Base-by-base conservation (phyloP, 1,139 yeast species). In the Suhomyces panamericanus region DNA sequence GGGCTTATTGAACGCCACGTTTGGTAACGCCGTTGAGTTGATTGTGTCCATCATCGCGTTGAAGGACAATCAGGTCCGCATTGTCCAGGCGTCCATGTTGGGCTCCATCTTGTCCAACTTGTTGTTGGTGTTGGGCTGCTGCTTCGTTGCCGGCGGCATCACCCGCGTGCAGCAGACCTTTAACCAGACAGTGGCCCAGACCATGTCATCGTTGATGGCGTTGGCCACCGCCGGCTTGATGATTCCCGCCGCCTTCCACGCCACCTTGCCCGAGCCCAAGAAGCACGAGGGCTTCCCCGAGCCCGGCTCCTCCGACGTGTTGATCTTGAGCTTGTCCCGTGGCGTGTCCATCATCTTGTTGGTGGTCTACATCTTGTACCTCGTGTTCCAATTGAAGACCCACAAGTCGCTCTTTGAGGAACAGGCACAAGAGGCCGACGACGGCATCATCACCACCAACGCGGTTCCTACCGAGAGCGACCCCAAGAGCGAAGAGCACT, bases 61-160 rank as follows among this genome's bases (percentile, higher is more conserved):
- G 58, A 75, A 70, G 54, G 85, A 87, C 36, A 89, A 90, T 55
- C 96, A 93, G 67, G 82, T 93, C 43, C 78, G 96, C 54, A 91
- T 93, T 58, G 99, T 95, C 35, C 96, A 93, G 67, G 96, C 98
- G 2, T 86, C 96, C 29, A 93, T 93, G 98, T 77, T 93, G 49
- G 99, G 99, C 29, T 87, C 96, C 44, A 87, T 93, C 51, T 75
- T 93, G 47, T 87, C 96, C 42, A 93, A 93, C 66, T 70, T 90
- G 57, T 72, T 93, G 50, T 76, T 95, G 49, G 99, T 93, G 6
- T 75, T 93, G 49, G 99, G 99, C n/a, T 86, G 95, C 66, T 90
- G 98, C 61, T 95, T 93, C 62, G 69, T 93, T 28, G 93, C 90
- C 40, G 99, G 99, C 45, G 99, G 99, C 13, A 76, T 84, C 61